Base-by-base conservation (phyloP, 306 rosid species). In the Senna tora region DNA sequence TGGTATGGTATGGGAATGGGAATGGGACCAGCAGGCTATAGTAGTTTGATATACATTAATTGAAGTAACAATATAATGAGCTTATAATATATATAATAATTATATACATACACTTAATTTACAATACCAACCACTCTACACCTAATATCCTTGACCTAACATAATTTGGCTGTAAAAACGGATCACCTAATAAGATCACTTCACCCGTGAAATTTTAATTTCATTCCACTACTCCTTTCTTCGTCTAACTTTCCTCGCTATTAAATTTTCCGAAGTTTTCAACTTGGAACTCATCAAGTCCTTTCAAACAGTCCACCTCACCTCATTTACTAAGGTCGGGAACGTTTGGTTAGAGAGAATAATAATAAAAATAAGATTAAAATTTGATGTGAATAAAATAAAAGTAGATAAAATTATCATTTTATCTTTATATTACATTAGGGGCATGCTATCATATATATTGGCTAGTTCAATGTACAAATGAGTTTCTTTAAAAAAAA, bases 81-180 rank as follows among this genome's bases (percentile, higher is more conserved):
- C 2, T 1, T n/a, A n/a, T n/a, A n/a, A n/a, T n/a, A n/a, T n/a
- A n/a, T n/a, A n/a, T n/a, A n/a, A n/a, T n/a, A n/a, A n/a, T 41
- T 41, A 9, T 13, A 4, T 0, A 25, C 2, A 5, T 42, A 43
- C 0, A 43, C 5, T 15, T 70, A n/a, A 62, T 66, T 73, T 14
- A 69, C n/a, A 69, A 45, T 45, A 16, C 77, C 78, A 66, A 67
- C 86, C 21, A 71, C 81, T 54, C 41, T 4, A 5, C 74, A 53
- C 74, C 81, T 65, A 25, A 49, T 9, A 43, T 67, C 41, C 59
- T 46, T 21, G 34, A 13, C 10, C 9, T 15, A 25, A 67, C 47
- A 67, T 74, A 67, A 72, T 50, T 52, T 80, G 36, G 81, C 74
- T 60, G 85, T 54, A 67, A 17, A 77, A 67, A 25, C 77, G 28